These are phyloP conservation scores for Leishmania tarentolae DNA, from an alignment of 208 protist genomes.

Conservation along the genomic window DNA sequence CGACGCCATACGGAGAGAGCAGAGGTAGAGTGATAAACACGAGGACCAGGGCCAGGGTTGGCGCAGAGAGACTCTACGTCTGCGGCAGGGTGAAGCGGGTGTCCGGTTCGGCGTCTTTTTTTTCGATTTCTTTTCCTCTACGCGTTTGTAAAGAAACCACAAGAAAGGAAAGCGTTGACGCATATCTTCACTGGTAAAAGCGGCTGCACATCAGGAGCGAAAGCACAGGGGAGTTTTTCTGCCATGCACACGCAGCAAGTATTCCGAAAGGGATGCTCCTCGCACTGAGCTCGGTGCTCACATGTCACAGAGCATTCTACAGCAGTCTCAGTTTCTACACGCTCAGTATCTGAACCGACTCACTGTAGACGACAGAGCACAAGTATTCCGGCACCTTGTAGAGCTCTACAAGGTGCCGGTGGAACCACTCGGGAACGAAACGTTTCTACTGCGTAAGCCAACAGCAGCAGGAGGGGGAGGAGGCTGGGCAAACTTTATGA, in stretches of 20 bases:
- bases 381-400: background rate
- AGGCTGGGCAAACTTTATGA: background rate
- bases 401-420: background rate
- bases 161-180: background rate
- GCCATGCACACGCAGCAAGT: background rate
- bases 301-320: background rate
- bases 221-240: background rate
- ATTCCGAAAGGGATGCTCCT: background rate
- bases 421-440: background rate
- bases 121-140: background rate
- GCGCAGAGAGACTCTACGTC: background rate
- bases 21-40: background rate
- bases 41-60: background rate
- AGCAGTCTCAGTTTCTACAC: background rate
- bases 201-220: background rate
- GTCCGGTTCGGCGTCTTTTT: background rate
- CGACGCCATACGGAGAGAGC: background rate
- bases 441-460: background rate
- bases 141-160: background rate
- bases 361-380: background rate
- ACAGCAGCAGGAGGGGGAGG: background rate
- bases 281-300: background rate
- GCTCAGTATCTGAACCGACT: background rate
- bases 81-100: background rate
- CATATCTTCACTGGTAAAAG: background rate